Evolutionary conservation across 1,284 basidiomycete species (phyloP), one percentile per base, ranked within the genome.

Genomic region (Irpex sp.): DNA sequence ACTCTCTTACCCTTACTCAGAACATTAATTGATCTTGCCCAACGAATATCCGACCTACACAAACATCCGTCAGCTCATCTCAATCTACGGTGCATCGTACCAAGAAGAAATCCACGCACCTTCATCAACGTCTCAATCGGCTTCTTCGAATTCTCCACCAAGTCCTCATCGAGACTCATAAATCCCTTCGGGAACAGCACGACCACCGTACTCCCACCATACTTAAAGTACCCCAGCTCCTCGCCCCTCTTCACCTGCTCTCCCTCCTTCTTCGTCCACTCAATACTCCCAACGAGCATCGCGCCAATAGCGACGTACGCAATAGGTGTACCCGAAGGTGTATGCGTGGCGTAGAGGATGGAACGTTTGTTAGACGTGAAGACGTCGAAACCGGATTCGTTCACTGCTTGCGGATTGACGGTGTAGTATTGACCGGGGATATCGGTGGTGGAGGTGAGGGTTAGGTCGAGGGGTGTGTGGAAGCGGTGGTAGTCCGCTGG

Each of bases 401-500:
- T 93, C 64, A 96, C 83, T 0, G 92, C 93, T 74, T 93, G 91
- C 0, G 93, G 93, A 70, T 93, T 93, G 40, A 90, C 88, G 0
- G 85, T 87, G 66, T 84, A 87, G 67, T 85, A 86, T 64, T 86
- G 78, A 2, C 86, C 85, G 0, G 79, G 75, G 4, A 91, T 78
- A 62, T 84, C 77, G 2, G 76, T 79, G 2, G 82, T 74, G n/a
- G 81, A 79, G 17, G 78, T 80, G 2, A 86, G 68, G 26, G 77
- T 81, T 19, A 83, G 90, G 61, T 89, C 86, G 31, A 89, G 80
- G 1, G 92, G 93, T 34, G 85, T 85, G 70, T 95, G 93, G 81
- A 93, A 95, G 21, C 93, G 85, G 72, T 94, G 93, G 69, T 94
- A 95, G 72, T 95, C 93, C 44, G 88, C 85, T 0, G 92, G 93